phyloP scores from a whole-genome alignment of 352 stramenopile genomes.

The Pythium rishiriense region DNA sequence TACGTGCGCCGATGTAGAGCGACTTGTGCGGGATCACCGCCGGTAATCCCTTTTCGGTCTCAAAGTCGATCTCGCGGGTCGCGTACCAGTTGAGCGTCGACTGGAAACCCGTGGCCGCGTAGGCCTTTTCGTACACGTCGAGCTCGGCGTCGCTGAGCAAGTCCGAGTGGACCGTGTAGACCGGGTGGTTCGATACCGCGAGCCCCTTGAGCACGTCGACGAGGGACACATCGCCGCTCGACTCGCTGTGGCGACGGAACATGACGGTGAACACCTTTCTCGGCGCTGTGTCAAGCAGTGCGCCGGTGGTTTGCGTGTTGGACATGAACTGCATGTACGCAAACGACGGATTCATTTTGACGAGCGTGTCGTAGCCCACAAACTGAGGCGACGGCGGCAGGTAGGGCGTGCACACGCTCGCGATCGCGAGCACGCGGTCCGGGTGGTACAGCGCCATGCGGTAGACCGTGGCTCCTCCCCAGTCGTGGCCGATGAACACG shows the following conservation, averaged over 20 bases:
- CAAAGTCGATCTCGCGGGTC: conserved; percentile 58
- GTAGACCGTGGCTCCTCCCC: conserved; percentile 65
- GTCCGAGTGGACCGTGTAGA: conserved; percentile 37
- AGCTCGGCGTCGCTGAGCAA: conserved; percentile 58
- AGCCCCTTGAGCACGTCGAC: conserved; percentile 17
- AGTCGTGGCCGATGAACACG: conserved; percentile 77
- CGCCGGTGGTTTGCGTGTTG: conserved; percentile 14
- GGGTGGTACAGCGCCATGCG: conserved; percentile 71
- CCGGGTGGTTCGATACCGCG: conserved; percentile 19
- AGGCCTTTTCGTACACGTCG: conserved; percentile 61
- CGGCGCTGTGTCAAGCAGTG: conserved; percentile 35
- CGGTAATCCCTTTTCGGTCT: conserved; percentile 36
- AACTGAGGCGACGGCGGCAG: conserved; percentile 35
- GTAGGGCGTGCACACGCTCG: conserved; percentile 74
- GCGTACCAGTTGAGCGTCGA: conserved; percentile 57
- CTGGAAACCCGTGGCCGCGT: conserved; percentile 52
- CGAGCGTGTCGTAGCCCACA: conserved; percentile 41
- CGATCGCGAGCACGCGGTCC: conserved; percentile 51
- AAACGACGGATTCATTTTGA: conserved; percentile 55
- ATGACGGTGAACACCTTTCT: conserved; percentile 50
- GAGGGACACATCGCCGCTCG: conserved; percentile 4
- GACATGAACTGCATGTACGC: conserved; percentile 64
- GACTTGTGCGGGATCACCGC: conserved; percentile 41
- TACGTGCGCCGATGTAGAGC: conserved; percentile 58
- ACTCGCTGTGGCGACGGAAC: conserved; percentile 50